Conservation (phyloP, 208 protist species). For the Leishmania braziliensis region DNA sequence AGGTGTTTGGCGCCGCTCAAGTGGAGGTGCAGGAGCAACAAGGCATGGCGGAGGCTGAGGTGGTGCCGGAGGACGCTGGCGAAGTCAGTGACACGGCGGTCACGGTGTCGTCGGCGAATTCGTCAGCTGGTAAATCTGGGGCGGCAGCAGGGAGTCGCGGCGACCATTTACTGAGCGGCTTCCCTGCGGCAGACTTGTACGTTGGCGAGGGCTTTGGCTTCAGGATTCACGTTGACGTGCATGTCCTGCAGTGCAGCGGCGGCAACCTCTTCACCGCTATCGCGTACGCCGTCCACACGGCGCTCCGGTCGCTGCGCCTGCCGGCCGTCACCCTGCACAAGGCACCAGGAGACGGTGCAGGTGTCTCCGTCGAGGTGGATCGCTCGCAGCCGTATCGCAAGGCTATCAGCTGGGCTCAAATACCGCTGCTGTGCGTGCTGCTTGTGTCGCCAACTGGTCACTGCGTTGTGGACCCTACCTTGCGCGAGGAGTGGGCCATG, state of each 20-base stretch:
- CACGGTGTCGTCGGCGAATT: conserved; percentile 8
- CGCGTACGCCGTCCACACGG: conserved; percentile 68
- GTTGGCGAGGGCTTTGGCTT: conserved; percentile 83
- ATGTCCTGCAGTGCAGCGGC: conserved; percentile 64
- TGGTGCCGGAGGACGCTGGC: conserved; percentile 19
- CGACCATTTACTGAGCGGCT: conserved; percentile 29
- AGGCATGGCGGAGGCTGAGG: conserved; percentile 70
- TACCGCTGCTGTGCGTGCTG: conserved; percentile 66
- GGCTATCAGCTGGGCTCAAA: conserved; percentile 54
- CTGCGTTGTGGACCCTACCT: conserved; percentile 76
- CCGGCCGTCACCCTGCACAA: conserved; percentile 70
- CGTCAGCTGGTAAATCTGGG: conserved; percentile 1
- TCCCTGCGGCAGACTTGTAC: conserved; percentile 64
- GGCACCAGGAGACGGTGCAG: conserved; percentile 37
- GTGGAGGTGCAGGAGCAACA: conserved; percentile 60
- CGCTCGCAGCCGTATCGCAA: conserved; percentile 50
- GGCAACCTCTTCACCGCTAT: conserved; percentile 64
- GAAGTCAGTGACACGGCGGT: conserved; percentile 2
- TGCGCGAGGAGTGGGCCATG: conserved; percentile 75
- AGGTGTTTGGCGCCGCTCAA: conserved; percentile 66
- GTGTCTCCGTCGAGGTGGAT: conserved; percentile 79
- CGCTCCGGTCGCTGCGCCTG: conserved; percentile 52
- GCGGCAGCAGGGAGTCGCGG: not conserved
- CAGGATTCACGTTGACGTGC: conserved; percentile 79
- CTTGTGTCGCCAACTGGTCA: conserved; percentile 74